phyloP scores from a whole-genome alignment of 2,329 filamentous ascomycete species.

The Trichoderma sp. region DNA sequence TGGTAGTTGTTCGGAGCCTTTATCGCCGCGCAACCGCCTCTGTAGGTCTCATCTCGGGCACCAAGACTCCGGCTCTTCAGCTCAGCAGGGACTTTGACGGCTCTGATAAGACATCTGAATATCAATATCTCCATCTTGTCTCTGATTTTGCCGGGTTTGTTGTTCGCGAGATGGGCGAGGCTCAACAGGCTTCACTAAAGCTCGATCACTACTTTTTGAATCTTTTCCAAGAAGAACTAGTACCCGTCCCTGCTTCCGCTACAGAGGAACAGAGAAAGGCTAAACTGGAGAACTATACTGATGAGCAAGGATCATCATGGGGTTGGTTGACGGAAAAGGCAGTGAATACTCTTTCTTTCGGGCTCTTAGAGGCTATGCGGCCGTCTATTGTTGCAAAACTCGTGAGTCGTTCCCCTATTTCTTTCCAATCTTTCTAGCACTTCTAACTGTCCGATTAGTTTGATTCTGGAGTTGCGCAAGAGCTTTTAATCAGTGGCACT shows the following conservation, averaged over 20 bases:
- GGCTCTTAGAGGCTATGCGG: conserved; percentile 39
- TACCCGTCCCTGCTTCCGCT: conserved; percentile 23
- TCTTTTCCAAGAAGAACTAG: conserved; percentile 38
- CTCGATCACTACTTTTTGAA: conserved; percentile 36
- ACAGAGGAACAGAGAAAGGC: conserved; percentile 16
- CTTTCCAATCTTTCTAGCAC: not conserved
- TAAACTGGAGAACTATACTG: not conserved
- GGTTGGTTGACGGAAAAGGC: conserved; percentile 33
- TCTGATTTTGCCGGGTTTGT: conserved; percentile 38
- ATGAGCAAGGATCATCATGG: conserved; percentile 28
- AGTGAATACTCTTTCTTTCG: conserved; percentile 38
- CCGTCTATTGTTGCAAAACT: conserved; percentile 35
- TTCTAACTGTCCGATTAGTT: conserved; percentile 33
- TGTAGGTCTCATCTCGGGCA: conserved; percentile 25
- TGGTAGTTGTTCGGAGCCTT: conserved; percentile 40
- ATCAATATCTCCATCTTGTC: conserved; percentile 38
- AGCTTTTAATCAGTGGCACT: conserved; percentile 33
- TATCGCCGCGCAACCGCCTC: conserved; percentile 42
- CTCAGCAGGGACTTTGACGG: conserved; percentile 36
- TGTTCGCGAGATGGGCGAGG: conserved; percentile 38
- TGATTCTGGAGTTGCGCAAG: conserved; percentile 36
- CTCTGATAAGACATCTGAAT: conserved; percentile 29
- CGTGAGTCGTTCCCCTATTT: conserved; percentile 28
- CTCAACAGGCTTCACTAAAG: conserved; percentile 35
- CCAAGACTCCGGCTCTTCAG: conserved; percentile 27